phyloP scores from a whole-genome alignment of 2,329 filamentous ascomycete genomes.

The Diplodia scrobiculata region DNA sequence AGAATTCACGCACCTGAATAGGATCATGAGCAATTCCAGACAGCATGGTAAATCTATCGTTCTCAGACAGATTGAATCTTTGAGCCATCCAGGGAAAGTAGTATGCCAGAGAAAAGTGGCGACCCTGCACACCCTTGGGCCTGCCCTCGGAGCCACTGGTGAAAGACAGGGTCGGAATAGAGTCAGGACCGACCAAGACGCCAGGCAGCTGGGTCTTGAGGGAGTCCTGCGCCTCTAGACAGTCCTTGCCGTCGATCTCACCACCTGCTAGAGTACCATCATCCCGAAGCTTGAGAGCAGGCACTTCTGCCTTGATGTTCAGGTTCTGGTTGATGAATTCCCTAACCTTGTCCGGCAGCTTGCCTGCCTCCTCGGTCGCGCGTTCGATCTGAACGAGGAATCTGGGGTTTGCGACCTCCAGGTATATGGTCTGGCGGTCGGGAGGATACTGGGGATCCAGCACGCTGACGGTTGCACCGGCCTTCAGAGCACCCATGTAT shows the following conservation, averaged over 20 bases:
- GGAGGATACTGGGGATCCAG: slow-evolving; percentile 83
- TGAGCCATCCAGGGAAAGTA: slow-evolving; percentile 96
- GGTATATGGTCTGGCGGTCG: slow-evolving; percentile 76
- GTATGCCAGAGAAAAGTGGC: slow-evolving; percentile 81
- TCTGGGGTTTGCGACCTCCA: slow-evolving; percentile 75
- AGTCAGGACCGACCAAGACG: slow-evolving; percentile 83
- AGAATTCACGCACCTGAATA: slow-evolving; percentile 47
- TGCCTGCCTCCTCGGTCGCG: slow-evolving; percentile 68
- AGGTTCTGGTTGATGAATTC: slow-evolving; percentile 74
- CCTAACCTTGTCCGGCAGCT: slow-evolving; percentile 61
- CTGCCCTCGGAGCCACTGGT: slow-evolving; percentile 70
- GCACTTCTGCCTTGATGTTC: slow-evolving; percentile 71
- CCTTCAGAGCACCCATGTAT: slow-evolving; percentile 71
- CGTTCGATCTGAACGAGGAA: slow-evolving; percentile 73
- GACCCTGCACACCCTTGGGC: slow-evolving; percentile 83
- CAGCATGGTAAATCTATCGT: slow-evolving; percentile 78
- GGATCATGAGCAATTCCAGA: slow-evolving; percentile 77
- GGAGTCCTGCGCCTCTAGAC: slow-evolving; percentile 59
- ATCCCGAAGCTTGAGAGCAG: slow-evolving; percentile 69
- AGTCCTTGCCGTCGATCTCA: slow-evolving; percentile 64
- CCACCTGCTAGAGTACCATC: slow-evolving; percentile 75
- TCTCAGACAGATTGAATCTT: slow-evolving; percentile 70
- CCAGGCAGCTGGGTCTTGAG: slow-evolving; percentile 63
- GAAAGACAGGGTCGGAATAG: slow-evolving; percentile 68
- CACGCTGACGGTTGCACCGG: slow-evolving; percentile 62